These are phyloP conservation scores for Diplodia scrobiculata DNA, from an alignment of 2,329 filamentous ascomycete species.

Conservation along the genomic window DNA sequence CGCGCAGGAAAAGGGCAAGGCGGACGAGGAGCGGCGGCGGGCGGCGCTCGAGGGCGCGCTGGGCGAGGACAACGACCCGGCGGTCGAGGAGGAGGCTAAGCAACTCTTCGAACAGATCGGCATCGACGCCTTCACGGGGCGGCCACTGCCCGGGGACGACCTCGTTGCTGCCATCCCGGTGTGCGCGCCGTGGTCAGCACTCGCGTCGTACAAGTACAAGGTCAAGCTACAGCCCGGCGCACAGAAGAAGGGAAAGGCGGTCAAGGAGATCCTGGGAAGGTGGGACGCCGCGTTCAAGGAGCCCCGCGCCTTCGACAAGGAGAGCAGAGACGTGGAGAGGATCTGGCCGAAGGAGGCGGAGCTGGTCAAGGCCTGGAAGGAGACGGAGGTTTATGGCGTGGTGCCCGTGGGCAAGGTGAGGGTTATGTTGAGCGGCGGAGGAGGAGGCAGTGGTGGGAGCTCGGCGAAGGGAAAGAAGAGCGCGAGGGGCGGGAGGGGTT, in stretches of 20 bases:
- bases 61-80: constrained; percentile 41
- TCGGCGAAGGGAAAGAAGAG: constrained; percentile 35
- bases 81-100: constrained; percentile 62
- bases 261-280: constrained; percentile 81
- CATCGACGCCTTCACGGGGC: constrained; percentile 74
- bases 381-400: constrained; percentile 77
- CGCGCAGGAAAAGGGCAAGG: constrained; percentile 72
- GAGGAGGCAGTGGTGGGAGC: constrained; percentile 35
- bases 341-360: constrained; percentile 89
- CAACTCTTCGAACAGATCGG: constrained; percentile 54
- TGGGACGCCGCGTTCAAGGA: constrained; percentile 70
- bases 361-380: constrained; percentile 75
- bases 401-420: constrained; percentile 79
- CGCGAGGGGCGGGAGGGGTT: constrained; percentile 38
- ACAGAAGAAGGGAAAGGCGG: constrained; percentile 90
- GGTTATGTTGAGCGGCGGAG: constrained; percentile 65
- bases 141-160: constrained; percentile 78
- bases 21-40: constrained; percentile 71
- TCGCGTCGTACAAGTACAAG: constrained; percentile 82
- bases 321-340: constrained; percentile 62
- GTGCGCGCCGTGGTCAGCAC: constrained; percentile 64
- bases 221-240: constrained; percentile 89
- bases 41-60: constrained; percentile 38
- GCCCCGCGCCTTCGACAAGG: constrained; percentile 48
- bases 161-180: constrained; percentile 67